Base-by-base conservation (phyloP, 768 basidiomycete genomes). In the Xanthoconium purpureum region DNA sequence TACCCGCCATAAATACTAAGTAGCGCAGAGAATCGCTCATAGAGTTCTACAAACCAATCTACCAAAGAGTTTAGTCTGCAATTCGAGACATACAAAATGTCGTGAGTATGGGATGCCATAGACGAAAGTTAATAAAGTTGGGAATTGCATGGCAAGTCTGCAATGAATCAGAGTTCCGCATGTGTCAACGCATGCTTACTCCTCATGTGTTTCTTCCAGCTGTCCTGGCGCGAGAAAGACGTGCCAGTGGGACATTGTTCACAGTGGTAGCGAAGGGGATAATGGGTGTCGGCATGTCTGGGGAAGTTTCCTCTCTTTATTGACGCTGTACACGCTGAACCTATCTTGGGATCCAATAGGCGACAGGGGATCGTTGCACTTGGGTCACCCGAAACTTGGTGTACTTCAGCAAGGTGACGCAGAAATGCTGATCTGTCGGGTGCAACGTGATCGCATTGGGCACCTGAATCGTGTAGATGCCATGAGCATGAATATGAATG, bases 141-240 rank as follows among this genome's bases (percentile, higher is more conserved):
- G 5, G 18, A 15, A 39, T 36, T 32, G 14, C 13, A 29, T 20
- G 15, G 54, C 24, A 46, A 28, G 50, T 60, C 24, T 49, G 13
- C 6, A 42, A 39, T 4, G 3, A 28, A 17, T 54, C 18, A 50
- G 12, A 11, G 20, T 28, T 14, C 20, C 2, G 1, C 10, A 38
- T 4, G 38, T 13, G 5, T 20, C 30, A 56, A 6, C 28, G 10
- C 0, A 46, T 68, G 67, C n/a, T 54, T 38, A 7, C 7, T 28
- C 30, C 5, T 52, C 12, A 69, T 14, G n/a, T 68, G 69, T 2
- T 35, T 18, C 1, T 3, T 49, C 49, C 52, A 43, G 50, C 32
- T 68, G 38, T 71, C 67, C 44, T 39, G 24, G 4, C 67, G 69
- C 11, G 66, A 69, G 50, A 69, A 68, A 10, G 55, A 40, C 24